Conservation (phyloP, 164 flowering plant genomes). For the Berberis vulgaris region DNA sequence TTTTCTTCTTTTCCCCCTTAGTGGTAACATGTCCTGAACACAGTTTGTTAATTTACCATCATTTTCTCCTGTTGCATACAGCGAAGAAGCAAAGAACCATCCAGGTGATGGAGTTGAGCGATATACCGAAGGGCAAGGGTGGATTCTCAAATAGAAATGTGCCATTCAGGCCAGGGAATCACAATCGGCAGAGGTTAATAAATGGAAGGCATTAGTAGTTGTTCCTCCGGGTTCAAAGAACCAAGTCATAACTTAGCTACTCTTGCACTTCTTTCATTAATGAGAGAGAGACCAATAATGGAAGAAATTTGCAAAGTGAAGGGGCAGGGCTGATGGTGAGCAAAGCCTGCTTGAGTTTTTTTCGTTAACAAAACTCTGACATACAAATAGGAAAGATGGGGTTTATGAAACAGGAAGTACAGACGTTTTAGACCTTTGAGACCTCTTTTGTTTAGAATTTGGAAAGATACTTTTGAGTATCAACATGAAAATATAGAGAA, state of each 20-base stretch:
- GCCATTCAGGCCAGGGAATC: constrained; percentile 37
- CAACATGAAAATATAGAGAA: no score
- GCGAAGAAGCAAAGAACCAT: constrained; percentile 80
- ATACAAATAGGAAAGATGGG: no score
- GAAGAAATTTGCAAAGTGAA: no score
- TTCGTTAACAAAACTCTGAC: no score
- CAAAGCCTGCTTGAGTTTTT: no score
- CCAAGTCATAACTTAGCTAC: neutral
- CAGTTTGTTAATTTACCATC: neutral
- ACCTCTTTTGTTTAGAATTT: no score
- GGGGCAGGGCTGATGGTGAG: no score
- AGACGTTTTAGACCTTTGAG: no score
- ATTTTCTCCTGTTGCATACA: constrained; percentile 21
- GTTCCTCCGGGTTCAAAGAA: neutral
- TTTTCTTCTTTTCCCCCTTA: neutral
- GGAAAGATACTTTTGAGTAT: no score
- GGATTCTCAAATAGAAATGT: constrained; percentile 25
- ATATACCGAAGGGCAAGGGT: constrained; percentile 60
- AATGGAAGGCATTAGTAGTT: neutral
- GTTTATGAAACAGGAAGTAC: no score
- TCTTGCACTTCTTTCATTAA: neutral
- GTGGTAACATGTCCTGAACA: neutral
- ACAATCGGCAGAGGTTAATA: constrained; percentile 17
- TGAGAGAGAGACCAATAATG: neutral
- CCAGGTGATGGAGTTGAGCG: constrained; percentile 73